Evolutionary conservation across 2,329 filamentous ascomycete species (phyloP), one percentile per base, ranked within the genome.

Genomic region (Fusarium buxicola): DNA sequence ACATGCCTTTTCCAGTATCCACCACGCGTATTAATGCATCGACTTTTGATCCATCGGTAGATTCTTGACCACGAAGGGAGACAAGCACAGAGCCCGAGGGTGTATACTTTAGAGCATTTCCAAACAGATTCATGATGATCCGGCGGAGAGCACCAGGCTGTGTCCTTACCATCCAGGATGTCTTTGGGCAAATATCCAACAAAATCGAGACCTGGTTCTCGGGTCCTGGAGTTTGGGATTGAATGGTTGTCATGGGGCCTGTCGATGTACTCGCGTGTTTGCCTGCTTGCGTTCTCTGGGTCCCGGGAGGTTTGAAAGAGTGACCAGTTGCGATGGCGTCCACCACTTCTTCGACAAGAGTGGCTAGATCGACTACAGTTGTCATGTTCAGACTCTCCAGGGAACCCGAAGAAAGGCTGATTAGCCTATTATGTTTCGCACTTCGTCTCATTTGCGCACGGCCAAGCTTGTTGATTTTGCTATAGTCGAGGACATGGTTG

Each of bases 1-100:
- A 85, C 60, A 90, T 90, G 8, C 88, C 88, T 58, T 84, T 84
- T 2, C 88, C 88, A 2, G 86, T 87, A 70, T 91, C 88, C 0
- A 80, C 79, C 8, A 90, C 82, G 0, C 78, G 84, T 25, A 86
- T 67, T 6, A 74, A n/a, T 3, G 75, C 57, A 38, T 72, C 64
- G 3, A 72, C 49, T 31, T 68, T 71, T 28, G 60, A 51, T 7
- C 46, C 53, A 10, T 70, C 54, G 6, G 55, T 28, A 24, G 61
- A 60, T 21, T 67, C 58, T 27, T 76, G 70, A 1, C 69, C 68
- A 2, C 60, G 58, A 1, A 78, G 60, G 0, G 71, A 72, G 13
- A 85, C 74, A 8, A 78, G 77, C 3, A 88, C 79, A 49, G 76
- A 82, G 4, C 86, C 86, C 1, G 74, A 69, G 3, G 79, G 76